A percentile compares a stretch with the other conserved stretches of the same genome.
phyloP scores from a whole-genome alignment of 495 filamentous ascomycete genomes.

The Neurospora sp. region DNA sequence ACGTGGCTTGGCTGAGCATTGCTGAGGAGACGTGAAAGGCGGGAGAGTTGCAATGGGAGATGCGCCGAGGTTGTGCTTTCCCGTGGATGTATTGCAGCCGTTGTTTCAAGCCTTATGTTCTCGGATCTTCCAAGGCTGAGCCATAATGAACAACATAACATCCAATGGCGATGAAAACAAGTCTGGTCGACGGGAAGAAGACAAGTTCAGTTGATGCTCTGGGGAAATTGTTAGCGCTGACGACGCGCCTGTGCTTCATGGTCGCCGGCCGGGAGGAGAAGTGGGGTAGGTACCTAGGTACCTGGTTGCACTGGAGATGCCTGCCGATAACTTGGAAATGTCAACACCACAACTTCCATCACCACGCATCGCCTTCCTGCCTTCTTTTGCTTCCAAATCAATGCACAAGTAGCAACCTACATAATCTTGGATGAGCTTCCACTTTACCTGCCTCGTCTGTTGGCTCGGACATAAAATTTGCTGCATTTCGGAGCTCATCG shows the following conservation, averaged over 20 bases:
- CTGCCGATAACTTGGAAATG: neutral
- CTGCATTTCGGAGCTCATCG: neutral
- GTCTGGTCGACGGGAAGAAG: neutral
- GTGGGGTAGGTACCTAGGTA: neutral
- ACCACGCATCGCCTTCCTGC: neutral
- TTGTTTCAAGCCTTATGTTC: neutral
- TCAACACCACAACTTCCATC: neutral
- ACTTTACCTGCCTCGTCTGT: neutral
- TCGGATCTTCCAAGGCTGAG: neutral
- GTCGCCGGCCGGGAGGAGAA: neutral
- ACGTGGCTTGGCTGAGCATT: neutral
- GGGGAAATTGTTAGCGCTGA: neutral
- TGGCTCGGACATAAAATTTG: neutral
- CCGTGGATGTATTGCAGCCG: neutral
- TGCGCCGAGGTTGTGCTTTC: neutral
- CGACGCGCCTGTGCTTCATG: neutral
- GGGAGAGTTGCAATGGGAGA: neutral
- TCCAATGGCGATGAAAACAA: neutral
- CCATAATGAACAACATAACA: neutral
- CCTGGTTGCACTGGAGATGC: neutral
- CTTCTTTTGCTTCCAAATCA: neutral
- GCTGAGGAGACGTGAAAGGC: neutral
- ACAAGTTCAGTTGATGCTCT: neutral
- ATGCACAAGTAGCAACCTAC: neutral
- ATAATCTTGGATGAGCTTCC: neutral